Evolutionary conservation across 75 land plant species (phyloP).

Genomic region (Larix kaempferi): DNA sequence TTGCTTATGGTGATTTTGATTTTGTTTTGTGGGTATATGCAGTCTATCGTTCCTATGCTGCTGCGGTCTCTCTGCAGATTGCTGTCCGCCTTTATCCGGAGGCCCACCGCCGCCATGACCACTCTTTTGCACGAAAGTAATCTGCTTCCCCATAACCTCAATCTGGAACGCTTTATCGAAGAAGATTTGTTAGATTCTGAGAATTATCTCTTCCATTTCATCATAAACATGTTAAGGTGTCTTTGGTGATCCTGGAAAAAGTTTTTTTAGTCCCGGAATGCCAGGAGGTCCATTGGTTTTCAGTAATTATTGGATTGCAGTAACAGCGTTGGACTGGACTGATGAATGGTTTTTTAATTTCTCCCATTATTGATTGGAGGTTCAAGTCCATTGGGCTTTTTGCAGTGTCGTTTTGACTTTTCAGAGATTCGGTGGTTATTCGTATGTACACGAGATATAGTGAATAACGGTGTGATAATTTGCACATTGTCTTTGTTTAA

Average conservation of each 20-base stretch:
- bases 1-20: background rate
- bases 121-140: slow-evolving; percentile 33
- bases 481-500: too few relatives aligned
- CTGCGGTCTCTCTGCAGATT: slow-evolving; percentile 25
- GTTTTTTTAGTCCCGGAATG: background rate
- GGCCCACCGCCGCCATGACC: slow-evolving; percentile 25
- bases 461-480: too few relatives aligned
- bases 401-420: too few relatives aligned
- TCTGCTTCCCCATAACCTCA: slow-evolving; percentile 29
- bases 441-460: too few relatives aligned
- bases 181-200: slow-evolving; percentile 20
- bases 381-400: too few relatives aligned
- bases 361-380: too few relatives aligned
- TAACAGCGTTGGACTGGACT: too few relatives aligned
- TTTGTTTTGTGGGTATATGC: slow-evolving; percentile 1
- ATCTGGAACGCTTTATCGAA: slow-evolving; percentile 30
- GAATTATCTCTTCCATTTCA: slow-evolving; percentile 30
- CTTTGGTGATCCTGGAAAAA: slow-evolving; percentile 17
- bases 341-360: too few relatives aligned
- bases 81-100: slow-evolving; percentile 8
- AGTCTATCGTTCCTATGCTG: slow-evolving; percentile 28
- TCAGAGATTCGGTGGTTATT: too few relatives aligned
- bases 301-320: background rate
- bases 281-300: background rate
- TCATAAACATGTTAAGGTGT: slow-evolving; percentile 37